A percentile compares a stretch with the other conserved stretches of the same genome.
phyloP scores from a whole-genome alignment of 345 rosid genomes.

The Cochlearia excelsa region DNA sequence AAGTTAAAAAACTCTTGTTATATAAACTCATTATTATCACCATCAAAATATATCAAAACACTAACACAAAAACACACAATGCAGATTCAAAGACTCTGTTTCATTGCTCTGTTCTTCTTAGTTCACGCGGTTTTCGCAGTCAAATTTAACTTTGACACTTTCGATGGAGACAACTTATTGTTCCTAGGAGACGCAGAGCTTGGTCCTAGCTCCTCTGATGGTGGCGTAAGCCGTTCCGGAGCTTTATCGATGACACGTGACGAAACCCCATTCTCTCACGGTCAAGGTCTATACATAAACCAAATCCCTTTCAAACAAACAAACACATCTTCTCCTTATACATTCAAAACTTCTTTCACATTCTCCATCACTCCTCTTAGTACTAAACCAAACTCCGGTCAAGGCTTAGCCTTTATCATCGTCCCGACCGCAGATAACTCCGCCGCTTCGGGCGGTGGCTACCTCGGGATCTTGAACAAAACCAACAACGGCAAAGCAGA shows the following conservation, averaged over 20 bases:
- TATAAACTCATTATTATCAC: slow-evolving; percentile 19
- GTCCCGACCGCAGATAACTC: slow-evolving; percentile 24
- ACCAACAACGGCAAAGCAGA: slow-evolving; percentile 30
- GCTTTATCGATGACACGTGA: slow-evolving; percentile 35
- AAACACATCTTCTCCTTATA: slow-evolving; percentile 23
- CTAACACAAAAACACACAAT: slow-evolving; percentile 8
- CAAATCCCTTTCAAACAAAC: slow-evolving; percentile 28
- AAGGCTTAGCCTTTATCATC: slow-evolving; percentile 36
- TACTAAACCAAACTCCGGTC: slow-evolving; percentile 30
- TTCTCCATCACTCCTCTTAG: slow-evolving; percentile 32
- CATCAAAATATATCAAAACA: slow-evolving; percentile 6
- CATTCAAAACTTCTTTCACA: slow-evolving; percentile 34
- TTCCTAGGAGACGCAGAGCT: slow-evolving; percentile 37
- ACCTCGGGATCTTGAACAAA: slow-evolving; percentile 39
- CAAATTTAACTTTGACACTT: slow-evolving; percentile 27
- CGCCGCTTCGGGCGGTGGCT: slow-evolving; percentile 27
- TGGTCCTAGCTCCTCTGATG: slow-evolving; percentile 21
- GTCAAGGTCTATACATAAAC: slow-evolving; percentile 27
- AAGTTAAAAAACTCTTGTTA: neutral
- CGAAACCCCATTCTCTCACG: slow-evolving; percentile 31
- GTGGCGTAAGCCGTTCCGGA: slow-evolving; percentile 24
- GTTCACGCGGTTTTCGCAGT: slow-evolving; percentile 24
- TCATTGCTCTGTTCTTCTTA: slow-evolving; percentile 33
- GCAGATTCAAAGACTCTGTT: slow-evolving; percentile 34
- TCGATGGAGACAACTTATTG: slow-evolving; percentile 18